phyloP scores from a whole-genome alignment of 345 rosid genomes.

The Firmiana major region DNA sequence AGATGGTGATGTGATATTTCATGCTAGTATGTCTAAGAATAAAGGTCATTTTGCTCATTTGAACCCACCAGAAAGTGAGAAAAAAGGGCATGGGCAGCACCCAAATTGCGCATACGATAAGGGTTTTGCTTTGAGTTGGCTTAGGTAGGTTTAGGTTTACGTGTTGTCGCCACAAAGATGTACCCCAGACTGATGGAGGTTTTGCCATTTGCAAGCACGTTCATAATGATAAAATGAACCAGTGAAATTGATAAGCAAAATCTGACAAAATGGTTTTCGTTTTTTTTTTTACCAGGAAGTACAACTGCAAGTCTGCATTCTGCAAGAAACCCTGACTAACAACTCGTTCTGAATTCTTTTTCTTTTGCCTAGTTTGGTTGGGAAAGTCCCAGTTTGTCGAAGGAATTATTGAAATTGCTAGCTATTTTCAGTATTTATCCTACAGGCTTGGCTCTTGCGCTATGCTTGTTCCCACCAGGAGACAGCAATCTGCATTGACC shows the following conservation, averaged over 20 bases:
- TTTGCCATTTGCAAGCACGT: background rate
- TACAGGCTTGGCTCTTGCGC: background rate
- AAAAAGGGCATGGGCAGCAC: background rate
- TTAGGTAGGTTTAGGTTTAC: background rate
- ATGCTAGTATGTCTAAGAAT: background rate
- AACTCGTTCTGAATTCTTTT: background rate
- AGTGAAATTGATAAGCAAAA: too few species aligned
- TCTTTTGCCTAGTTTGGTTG: background rate
- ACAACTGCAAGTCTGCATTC: background rate
- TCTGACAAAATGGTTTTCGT: too few species aligned
- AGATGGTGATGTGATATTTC: constrained; percentile 8
- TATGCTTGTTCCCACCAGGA: constrained; percentile 2
- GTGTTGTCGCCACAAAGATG: background rate
- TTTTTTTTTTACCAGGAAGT: too few species aligned
- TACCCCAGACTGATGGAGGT: background rate
- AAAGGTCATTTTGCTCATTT: constrained; percentile 3
- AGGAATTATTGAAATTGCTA: background rate
- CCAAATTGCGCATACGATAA: background rate
- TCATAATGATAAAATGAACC: background rate
- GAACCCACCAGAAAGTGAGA: background rate
- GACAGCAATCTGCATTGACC: constrained; percentile 6
- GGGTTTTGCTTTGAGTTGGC: background rate
- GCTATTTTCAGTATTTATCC: background rate
- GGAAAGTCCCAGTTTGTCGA: background rate
- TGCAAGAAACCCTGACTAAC: background rate